Evolutionary conservation across 2,329 filamentous ascomycete species (phyloP).

Genomic region (Pseudocercospora fijiensis): DNA sequence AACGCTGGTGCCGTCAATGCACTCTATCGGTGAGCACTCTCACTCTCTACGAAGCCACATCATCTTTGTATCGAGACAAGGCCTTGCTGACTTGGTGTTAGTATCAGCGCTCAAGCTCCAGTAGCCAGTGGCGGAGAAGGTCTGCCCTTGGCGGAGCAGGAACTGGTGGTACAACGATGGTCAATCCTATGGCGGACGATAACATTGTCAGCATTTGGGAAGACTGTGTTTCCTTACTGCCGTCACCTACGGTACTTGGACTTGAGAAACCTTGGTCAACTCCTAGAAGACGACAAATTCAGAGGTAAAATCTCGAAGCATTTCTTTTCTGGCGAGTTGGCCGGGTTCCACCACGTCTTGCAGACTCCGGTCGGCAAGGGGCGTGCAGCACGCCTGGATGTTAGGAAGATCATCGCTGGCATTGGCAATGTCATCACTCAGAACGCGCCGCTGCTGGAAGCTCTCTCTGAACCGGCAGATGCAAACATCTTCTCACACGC

Average conservation of each 20-base stretch:
- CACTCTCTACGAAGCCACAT: not conserved
- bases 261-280: slow-evolving; percentile 59
- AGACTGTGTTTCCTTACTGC: slow-evolving; percentile 67
- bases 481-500: slow-evolving; percentile 53
- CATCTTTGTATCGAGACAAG: not conserved
- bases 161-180: slow-evolving; percentile 56
- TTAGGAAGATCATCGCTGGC: slow-evolving; percentile 46
- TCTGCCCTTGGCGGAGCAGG: slow-evolving; percentile 44
- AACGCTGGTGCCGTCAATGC: slow-evolving; percentile 57
- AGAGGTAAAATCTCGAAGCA: slow-evolving; percentile 58
- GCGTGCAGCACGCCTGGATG: slow-evolving; percentile 40
- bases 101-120: slow-evolving; percentile 46
- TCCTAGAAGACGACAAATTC: slow-evolving; percentile 62
- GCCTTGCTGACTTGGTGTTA: slow-evolving; percentile 25
- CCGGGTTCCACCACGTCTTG: slow-evolving; percentile 43
- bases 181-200: slow-evolving; percentile 67
- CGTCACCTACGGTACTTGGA: slow-evolving; percentile 65
- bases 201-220: slow-evolving; percentile 62
- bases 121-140: slow-evolving; percentile 48
- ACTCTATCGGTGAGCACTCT: slow-evolving; percentile 58
- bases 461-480: slow-evolving; percentile 42
- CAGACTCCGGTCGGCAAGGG: slow-evolving; percentile 30
- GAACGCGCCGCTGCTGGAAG: slow-evolving; percentile 53
- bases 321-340: slow-evolving; percentile 54
- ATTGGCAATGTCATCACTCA: slow-evolving; percentile 48